Percentiles rank a stretch among this genome's conserved stretches.
Evolutionary conservation across 495 filamentous ascomycete genomes (phyloP).

Genomic region (Saxophila tyrrhenica): DNA sequence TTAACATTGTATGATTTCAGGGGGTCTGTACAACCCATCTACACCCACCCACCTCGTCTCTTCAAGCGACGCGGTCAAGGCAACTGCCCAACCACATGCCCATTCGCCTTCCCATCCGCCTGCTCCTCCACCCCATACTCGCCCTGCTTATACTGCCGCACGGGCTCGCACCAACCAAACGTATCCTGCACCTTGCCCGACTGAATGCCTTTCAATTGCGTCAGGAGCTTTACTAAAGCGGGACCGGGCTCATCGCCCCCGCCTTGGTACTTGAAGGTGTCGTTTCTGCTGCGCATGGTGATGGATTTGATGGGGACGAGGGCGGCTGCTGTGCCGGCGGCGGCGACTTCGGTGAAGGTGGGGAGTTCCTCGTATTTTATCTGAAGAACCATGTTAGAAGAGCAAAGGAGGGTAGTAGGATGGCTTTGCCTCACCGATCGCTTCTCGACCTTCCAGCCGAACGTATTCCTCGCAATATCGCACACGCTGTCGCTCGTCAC

Average conservation of each 20-base stretch:
- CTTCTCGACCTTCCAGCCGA: conserved; percentile 28
- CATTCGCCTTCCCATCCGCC: conserved; percentile 8
- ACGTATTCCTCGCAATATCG: conserved; percentile 20
- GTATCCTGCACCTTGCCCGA: conserved; percentile 61
- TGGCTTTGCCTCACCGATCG: conserved; percentile 12
- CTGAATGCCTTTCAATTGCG: conserved; percentile 77
- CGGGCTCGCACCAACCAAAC: conserved; percentile 59
- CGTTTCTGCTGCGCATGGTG: conserved; percentile 51
- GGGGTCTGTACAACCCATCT: too few relatives aligned
- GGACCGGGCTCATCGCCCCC: conserved; percentile 53
- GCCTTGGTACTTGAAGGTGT: conserved; percentile 43
- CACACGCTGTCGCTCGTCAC: conserved; percentile 24
- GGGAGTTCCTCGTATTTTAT: conserved; percentile 71
- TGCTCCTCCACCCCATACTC: conserved; percentile 12
- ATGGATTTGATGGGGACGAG: conserved; percentile 86
- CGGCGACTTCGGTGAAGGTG: conserved; percentile 73
- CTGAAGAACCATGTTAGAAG: conserved; percentile 21
- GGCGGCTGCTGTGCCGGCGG: conserved; percentile 84
- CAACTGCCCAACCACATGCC: conserved; percentile 8
- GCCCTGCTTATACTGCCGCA: conserved; percentile 32
- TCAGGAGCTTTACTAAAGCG: conserved; percentile 54
- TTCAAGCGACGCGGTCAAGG: too few relatives aligned
- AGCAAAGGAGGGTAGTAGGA: conserved; percentile 48
- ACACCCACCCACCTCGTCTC: too few relatives aligned
- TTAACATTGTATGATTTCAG: too few relatives aligned